Evolutionary conservation across 164 flowering plant species (phyloP).

Genomic region (Magnolia kwangsiensis): DNA sequence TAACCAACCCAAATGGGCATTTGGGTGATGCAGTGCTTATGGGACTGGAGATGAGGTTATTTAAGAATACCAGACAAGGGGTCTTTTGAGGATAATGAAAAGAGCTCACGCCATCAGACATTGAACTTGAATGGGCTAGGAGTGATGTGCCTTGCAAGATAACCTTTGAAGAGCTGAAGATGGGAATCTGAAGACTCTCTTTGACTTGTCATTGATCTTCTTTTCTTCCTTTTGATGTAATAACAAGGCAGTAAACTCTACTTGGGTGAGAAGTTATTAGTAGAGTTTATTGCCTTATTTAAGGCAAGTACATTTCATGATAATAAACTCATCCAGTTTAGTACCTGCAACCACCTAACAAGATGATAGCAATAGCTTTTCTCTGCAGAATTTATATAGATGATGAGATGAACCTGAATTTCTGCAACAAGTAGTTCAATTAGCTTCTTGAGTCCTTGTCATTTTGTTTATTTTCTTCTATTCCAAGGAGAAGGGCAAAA

Average conservation of each 20-base stretch:
- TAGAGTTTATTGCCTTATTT: no score
- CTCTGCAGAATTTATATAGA: no score
- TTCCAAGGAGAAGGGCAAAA: no score
- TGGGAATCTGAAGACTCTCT: not conserved
- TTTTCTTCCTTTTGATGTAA: not conserved
- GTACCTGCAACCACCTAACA: not conserved
- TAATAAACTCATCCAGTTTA: not conserved
- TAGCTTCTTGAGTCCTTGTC: no score
- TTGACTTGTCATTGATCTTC: not conserved
- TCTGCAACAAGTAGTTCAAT: no score
- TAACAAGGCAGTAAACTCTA: not conserved
- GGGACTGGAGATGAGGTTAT: not conserved
- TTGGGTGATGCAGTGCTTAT: not conserved
- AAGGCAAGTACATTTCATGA: not conserved
- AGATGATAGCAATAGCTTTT: no score
- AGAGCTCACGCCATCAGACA: not conserved
- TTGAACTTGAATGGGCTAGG: not conserved
- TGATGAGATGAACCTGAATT: no score
- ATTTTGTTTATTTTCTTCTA: no score
- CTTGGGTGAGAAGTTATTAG: no score
- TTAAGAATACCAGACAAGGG: not conserved
- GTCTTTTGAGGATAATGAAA: not conserved
- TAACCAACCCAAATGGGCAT: not conserved
- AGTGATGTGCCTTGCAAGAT: not conserved
- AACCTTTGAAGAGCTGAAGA: no score